Conservation (phyloP, 2,329 filamentous ascomycete species). For the Rutstroemia sp. region DNA sequence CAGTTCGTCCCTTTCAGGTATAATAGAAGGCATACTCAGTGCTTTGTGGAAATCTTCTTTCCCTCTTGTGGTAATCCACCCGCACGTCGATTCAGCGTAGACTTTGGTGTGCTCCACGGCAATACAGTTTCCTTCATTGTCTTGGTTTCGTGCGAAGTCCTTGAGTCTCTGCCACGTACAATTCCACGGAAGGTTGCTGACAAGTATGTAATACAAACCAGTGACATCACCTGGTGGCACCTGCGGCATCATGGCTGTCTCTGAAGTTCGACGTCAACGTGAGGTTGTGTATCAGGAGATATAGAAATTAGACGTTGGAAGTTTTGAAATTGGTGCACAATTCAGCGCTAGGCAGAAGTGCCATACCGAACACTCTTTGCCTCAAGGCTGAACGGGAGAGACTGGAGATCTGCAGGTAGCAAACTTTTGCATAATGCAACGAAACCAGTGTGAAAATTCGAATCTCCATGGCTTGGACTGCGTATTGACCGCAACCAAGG, state of each 20-base stretch:
- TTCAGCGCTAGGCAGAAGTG: too few relatives aligned
- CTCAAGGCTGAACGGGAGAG: too few relatives aligned
- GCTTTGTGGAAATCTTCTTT: constrained; percentile 17
- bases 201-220: constrained; percentile 12
- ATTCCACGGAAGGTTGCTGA: constrained; percentile 16
- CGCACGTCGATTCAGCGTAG: constrained; percentile 15
- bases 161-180: constrained; percentile 23
- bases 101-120: constrained; percentile 22
- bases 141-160: constrained; percentile 18
- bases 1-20: background rate
- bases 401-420: too few relatives aligned
- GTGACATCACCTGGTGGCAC: constrained; percentile 11
- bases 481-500: too few relatives aligned
- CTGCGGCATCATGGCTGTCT: constrained; percentile 6
- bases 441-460: too few relatives aligned
- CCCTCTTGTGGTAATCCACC: constrained; percentile 20
- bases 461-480: too few relatives aligned
- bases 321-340: too few relatives aligned
- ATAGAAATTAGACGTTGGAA: background rate
- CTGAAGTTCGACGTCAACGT: background rate
- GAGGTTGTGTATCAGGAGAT: background rate
- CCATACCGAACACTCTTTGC: too few relatives aligned
- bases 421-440: too few relatives aligned
- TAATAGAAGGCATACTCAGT: background rate
- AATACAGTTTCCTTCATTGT: constrained; percentile 13